These are phyloP conservation scores for Chlamydomonas reinhardtii DNA, from an alignment of 163 green algal genomes.

Conservation along the genomic window DNA sequence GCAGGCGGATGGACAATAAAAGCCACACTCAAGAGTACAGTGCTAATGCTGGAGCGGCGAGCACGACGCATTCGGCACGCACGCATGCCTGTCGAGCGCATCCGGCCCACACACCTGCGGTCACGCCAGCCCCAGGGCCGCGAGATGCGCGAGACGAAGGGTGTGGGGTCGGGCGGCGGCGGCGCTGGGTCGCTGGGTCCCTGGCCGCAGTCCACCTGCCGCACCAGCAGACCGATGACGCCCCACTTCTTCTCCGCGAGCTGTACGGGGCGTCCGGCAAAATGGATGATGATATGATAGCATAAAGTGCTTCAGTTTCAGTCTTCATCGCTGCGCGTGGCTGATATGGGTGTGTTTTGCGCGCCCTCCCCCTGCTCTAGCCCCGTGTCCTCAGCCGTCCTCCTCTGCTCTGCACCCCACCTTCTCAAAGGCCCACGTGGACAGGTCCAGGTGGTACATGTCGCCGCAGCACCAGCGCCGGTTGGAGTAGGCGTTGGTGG, in stretches of 20 bases:
- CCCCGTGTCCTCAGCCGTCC: too few relatives aligned
- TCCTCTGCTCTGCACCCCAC: background rate
- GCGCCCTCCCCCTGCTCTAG: too few relatives aligned
- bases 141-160: conserved; percentile 7
- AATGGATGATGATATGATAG: too few relatives aligned
- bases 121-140: conserved; percentile 4
- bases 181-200: background rate
- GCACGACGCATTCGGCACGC: too few relatives aligned
- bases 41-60: too few relatives aligned
- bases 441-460: conserved; percentile 49
- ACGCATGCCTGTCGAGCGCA: too few relatives aligned
- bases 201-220: conserved; percentile 2
- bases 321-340: too few relatives aligned
- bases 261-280: background rate
- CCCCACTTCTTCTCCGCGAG: conserved; percentile 46
- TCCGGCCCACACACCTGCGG: background rate
- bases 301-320: too few relatives aligned
- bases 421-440: conserved; percentile 43
- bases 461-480: conserved; percentile 66
- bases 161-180: background rate
- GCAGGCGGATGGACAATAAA: too few relatives aligned
- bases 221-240: conserved; percentile 36
- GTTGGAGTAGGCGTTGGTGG: conserved; percentile 62
- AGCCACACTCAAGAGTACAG: too few relatives aligned
- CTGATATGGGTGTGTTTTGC: too few relatives aligned